Evolutionary conservation across 2,329 filamentous ascomycete species (phyloP), one percentile per base, ranked within the genome.

Genomic region (Xylariaceae sp.): DNA sequence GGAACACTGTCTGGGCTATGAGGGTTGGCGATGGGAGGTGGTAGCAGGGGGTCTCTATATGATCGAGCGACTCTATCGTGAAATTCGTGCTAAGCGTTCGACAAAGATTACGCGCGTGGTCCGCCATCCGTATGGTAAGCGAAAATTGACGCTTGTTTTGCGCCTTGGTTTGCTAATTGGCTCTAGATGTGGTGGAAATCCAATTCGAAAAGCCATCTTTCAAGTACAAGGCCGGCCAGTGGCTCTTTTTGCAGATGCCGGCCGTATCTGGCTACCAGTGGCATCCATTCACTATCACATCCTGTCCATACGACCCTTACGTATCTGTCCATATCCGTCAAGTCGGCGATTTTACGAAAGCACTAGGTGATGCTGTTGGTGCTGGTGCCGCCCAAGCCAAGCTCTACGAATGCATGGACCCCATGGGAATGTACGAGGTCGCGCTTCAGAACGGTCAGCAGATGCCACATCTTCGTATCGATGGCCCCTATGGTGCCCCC

Each of bases 201-300:
- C 94, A 99, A 73, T 97, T 99, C 78, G 84, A 83, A 73, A 99
- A 99, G 78, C 90, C 93, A 4, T 94, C 89, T 59, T 96, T 99
- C 88, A 90, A 87, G 71, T 99, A 99, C 85, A 97, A 96, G 82
- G 89, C 94, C 11, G 94, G 94, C 37, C 94, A 99, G 77, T 99
- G 93, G 92, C 85, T 97, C 44, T 97, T 97, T 80, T 82, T 99
- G 61, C 93, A 97, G 74, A 87, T 96, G 23, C 94, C 94, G 0
- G 88, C 89, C 5, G 85, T 99, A 56, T 96, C 91, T 65, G 84
- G 82, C 68, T 87, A 91, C 71, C 92, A 99, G 78, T 99, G 94
- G 94, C 94, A 99, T 76, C 94, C 94, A 1, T 99, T 97, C 73
- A 99, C 94, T 71, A 97, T 99, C 75, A 99, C 94, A 2, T 97